These are phyloP conservation scores for Platanthera zijinensis DNA, from an alignment of 106 monocot species.

Conservation along the genomic window DNA sequence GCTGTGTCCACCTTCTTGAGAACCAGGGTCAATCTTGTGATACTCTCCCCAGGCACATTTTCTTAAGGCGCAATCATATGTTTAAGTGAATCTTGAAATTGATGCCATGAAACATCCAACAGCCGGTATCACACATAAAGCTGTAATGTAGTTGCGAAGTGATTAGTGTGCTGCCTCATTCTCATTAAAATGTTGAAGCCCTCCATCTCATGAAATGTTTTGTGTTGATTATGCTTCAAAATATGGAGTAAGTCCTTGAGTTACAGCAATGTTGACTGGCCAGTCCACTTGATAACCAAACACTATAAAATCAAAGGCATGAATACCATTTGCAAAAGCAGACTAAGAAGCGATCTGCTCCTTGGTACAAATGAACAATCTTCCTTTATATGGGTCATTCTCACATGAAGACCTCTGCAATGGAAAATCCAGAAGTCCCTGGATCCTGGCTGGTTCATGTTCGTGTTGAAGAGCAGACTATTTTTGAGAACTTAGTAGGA, in stretches of 20 bases:
- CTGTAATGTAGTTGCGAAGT: no score
- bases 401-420: constrained; percentile 85
- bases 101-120: no score
- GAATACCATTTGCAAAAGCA: constrained; percentile 39
- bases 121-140: no score
- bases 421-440: constrained; percentile 71
- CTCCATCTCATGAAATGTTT: no score
- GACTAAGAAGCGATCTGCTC: constrained; percentile 13
- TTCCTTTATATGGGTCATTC: constrained; percentile 64
- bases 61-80: no score
- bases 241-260: constrained; percentile 8
- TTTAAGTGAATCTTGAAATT: no score
- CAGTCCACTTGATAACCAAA: constrained; percentile 87
- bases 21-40: no score
- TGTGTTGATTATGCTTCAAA: no score
- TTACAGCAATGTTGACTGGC: constrained; percentile 76
- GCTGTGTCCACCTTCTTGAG: no score
- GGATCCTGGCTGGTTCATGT: constrained; percentile 47
- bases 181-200: no score
- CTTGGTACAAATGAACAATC: constrained; percentile 54
- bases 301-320: constrained; percentile 49
- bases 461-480: constrained; percentile 40
- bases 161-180: no score
- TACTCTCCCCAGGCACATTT: no score
- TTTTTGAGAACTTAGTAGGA: constrained; percentile 60